phyloP scores from a whole-genome alignment of 441 rosid species.

The Euphorbia celastroides region DNA sequence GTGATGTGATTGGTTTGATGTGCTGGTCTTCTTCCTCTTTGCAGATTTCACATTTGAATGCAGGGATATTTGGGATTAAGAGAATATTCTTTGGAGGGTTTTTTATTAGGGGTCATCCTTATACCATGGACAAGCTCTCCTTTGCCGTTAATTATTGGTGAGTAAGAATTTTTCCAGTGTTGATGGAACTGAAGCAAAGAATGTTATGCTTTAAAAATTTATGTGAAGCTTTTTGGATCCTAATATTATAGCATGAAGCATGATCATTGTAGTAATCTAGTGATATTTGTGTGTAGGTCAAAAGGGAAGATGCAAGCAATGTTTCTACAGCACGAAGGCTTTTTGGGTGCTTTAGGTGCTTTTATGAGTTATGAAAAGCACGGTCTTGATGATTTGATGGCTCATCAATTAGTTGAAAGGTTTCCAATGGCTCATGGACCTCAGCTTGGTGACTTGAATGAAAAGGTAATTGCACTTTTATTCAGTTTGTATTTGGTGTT shows the following conservation, averaged over 20 bases:
- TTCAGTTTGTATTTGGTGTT: too few relatives aligned
- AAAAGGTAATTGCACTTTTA: constrained; percentile 31
- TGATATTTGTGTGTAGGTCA: constrained; percentile 52
- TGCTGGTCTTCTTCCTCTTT: constrained; percentile 9
- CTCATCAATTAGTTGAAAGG: constrained; percentile 96
- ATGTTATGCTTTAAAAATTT: neutral
- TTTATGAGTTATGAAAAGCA: constrained; percentile 99
- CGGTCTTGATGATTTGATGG: constrained; percentile 92
- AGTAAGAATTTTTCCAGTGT: too few relatives aligned
- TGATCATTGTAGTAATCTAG: constrained; percentile 6
- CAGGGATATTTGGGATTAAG: constrained; percentile 82
- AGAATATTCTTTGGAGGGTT: constrained; percentile 90
- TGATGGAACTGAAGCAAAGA: constrained; percentile 6
- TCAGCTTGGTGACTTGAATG: constrained; percentile 87
- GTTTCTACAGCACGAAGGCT: constrained; percentile 99
- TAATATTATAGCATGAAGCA: constrained; percentile 11
- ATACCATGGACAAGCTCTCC: constrained; percentile 95
- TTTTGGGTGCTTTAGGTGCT: constrained; percentile 97
- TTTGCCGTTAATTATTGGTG: constrained; percentile 96
- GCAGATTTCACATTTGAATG: constrained; percentile 85
- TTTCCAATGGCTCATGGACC: constrained; percentile 99
- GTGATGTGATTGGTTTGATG: neutral
- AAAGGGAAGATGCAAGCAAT: constrained; percentile 93
- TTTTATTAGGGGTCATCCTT: constrained; percentile 87
- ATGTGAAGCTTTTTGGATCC: constrained; percentile 7